Percentiles rank a stretch among this genome's conserved stretches.
phyloP scores from a whole-genome alignment of 495 filamentous ascomycete genomes.

The Lindgomyces ingoldianus region DNA sequence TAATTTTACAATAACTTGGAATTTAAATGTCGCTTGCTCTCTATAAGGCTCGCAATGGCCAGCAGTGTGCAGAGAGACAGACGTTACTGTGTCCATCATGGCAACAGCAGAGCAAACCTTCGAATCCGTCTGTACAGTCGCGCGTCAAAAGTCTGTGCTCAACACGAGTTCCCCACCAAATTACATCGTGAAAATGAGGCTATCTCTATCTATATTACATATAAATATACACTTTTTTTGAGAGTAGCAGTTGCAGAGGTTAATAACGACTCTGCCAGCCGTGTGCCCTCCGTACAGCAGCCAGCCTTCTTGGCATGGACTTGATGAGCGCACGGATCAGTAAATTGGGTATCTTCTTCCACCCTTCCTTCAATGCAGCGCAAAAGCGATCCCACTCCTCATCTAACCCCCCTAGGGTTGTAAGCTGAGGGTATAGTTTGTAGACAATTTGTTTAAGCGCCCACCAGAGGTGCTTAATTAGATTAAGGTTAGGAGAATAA shows the following conservation, averaged over 20 bases:
- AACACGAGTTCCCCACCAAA: background rate
- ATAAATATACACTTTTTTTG: background rate
- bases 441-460: background rate
- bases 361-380: background rate
- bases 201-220: background rate
- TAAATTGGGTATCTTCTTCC: background rate
- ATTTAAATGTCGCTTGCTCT: too few relatives aligned
- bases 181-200: background rate
- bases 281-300: background rate
- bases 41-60: too few relatives aligned
- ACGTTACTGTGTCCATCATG: too few relatives aligned
- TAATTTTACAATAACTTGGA: too few relatives aligned
- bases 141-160: background rate
- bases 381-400: background rate
- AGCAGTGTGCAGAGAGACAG: too few relatives aligned
- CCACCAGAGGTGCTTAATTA: constrained; percentile 1
- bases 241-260: background rate
- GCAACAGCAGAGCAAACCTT: too few relatives aligned
- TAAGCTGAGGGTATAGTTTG: background rate
- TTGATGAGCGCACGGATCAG: background rate
- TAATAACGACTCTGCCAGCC: background rate
- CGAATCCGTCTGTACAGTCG: too few relatives aligned
- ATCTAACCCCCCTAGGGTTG: background rate
- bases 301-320: background rate
- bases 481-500: background rate